Evolutionary conservation across 768 basidiomycete genomes (phyloP).

Genomic region (Mycena venus): DNA sequence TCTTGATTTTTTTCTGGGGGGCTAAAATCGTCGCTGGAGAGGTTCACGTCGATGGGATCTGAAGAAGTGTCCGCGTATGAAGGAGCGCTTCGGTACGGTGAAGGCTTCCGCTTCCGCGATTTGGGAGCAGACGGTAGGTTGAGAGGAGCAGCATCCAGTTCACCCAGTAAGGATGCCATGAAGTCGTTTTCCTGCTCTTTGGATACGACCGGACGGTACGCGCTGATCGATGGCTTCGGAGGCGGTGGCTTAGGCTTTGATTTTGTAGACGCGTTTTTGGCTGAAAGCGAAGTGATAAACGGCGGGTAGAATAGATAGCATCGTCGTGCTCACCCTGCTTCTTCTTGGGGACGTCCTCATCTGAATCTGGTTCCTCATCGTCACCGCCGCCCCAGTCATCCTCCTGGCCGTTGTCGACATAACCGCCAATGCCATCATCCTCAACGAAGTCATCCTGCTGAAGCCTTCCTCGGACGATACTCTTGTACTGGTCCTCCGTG

Average conservation of each 20-base stretch:
- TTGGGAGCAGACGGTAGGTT: slow-evolving; percentile 45
- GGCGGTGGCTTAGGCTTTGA: slow-evolving; percentile 65
- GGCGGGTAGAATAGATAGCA: slow-evolving; percentile 4
- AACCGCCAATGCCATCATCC: slow-evolving; percentile 92
- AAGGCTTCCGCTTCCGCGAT: slow-evolving; percentile 79
- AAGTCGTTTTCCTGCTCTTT: slow-evolving; percentile 90
- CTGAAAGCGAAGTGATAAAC: slow-evolving; percentile 23
- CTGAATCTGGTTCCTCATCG: slow-evolving; percentile 68
- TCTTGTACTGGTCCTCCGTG: slow-evolving; percentile 88
- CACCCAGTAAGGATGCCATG: slow-evolving; percentile 84
- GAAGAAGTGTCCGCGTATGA: slow-evolving; percentile 60
- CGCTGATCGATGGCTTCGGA: slow-evolving; percentile 74
- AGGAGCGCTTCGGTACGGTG: slow-evolving; percentile 55
- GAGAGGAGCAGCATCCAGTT: slow-evolving; percentile 68
- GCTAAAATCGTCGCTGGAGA: slow-evolving; percentile 77
- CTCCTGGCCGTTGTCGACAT: slow-evolving; percentile 97
- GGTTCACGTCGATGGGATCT: slow-evolving; percentile 55
- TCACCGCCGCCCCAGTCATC: slow-evolving; percentile 80
- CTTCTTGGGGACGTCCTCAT: slow-evolving; percentile 63
- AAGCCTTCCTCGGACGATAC: slow-evolving; percentile 86
- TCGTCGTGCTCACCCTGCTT: slow-evolving; percentile 53
- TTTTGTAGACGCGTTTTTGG: slow-evolving; percentile 61
- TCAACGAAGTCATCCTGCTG: slow-evolving; percentile 94
- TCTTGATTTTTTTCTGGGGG: slow-evolving; percentile 77
- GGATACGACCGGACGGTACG: slow-evolving; percentile 83